Percentiles rank a stretch among this genome's conserved stretches.
Evolutionary conservation across 495 filamentous ascomycete species (phyloP).

Genomic region (Copromyces sp.): DNA sequence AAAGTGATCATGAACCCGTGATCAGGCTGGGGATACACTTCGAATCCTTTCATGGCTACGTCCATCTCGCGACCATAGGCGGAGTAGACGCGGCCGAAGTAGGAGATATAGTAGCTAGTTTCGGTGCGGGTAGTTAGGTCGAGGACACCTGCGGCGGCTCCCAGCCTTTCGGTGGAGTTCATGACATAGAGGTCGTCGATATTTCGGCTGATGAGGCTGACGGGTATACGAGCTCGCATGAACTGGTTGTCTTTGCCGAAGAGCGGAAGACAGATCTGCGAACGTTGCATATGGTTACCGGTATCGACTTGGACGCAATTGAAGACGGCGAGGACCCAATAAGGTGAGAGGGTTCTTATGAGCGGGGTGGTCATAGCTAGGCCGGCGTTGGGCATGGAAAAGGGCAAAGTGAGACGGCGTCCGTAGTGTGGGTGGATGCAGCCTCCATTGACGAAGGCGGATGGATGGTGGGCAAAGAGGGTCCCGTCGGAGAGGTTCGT

Average conservation of each 20-base stretch:
- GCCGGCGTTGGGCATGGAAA: conserved; percentile 19
- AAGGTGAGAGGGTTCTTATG: conserved; percentile 17
- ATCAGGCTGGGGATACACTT: conserved; percentile 1
- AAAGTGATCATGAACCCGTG: conserved; percentile 16
- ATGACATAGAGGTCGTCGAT: neutral
- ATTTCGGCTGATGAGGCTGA: conserved; percentile 9
- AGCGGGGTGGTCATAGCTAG: conserved; percentile 16
- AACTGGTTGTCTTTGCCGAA: conserved; percentile 16
- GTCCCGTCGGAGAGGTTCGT: conserved; percentile 7
- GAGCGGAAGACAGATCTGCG: conserved; percentile 14
- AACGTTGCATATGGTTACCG: conserved; percentile 1
- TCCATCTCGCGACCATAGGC: conserved; percentile 17
- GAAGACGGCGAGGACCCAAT: conserved; percentile 18
- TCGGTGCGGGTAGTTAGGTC: conserved; percentile 10
- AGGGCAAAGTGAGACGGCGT: conserved; percentile 10
- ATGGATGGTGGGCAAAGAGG: conserved; percentile 15
- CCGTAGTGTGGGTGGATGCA: conserved; percentile 8
- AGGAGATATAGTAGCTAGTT: conserved; percentile 12
- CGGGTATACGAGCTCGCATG: conserved; percentile 15
- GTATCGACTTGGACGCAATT: conserved; percentile 17
- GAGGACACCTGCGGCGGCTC: conserved; percentile 6
- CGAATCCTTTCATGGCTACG: conserved; percentile 15
- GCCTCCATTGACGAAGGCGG: conserved; percentile 2
- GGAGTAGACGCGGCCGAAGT: conserved; percentile 17
- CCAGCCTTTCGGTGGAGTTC: neutral